Base-by-base conservation (phyloP, 768 basidiomycete genomes). In the Neoboletus subvelutipes region DNA sequence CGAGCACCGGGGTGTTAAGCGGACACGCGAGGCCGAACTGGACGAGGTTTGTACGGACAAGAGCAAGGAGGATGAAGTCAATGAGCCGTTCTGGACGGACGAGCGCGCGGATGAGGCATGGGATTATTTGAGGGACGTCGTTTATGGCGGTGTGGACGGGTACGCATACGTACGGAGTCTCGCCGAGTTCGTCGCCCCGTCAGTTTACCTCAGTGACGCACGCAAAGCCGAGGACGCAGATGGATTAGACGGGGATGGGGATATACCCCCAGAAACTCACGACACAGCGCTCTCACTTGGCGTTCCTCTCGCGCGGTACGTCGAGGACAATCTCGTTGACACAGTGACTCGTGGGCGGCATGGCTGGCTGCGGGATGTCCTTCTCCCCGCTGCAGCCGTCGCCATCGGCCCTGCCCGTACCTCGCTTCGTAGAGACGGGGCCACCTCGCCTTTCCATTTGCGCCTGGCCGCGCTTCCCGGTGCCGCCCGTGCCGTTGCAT, bases 131-230 rank as follows among this genome's bases (percentile, higher is more conserved):
- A 73, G 80, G 20, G 87, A 90, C 65, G 66, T 90, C n/a, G 88
- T 92, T 0, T 92, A 91, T 65, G 90, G 90, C 0, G 89, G 90
- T 45, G 77, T 83, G 0, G 88, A 90, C 54, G 90, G 90, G 2
- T 71, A 84, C 28, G 90, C 90, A 6, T 92, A 92, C 67, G 80
- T 86, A 51, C 77, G 86, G 57, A 92, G 90, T 67, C 64, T 92
- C 53, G 89, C 88, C 26, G 86, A 88, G 70, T 92, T 92, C 60
- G 76, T 86, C 33, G 67, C 74, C 5, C 66, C 69, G 18, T 65
- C 75, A 24, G 50, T 49, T 43, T 54, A 64, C 24, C 55, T 64
- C 54, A 3, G 4, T 8, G 47, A 45, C 4, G 33, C 26, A 29
- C 34, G 33, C 34, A 17, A 36, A 37, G 22, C 20, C 13, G 17